Conservation (phyloP, 2,329 filamentous ascomycete species). For the Chaetomium sp. region DNA sequence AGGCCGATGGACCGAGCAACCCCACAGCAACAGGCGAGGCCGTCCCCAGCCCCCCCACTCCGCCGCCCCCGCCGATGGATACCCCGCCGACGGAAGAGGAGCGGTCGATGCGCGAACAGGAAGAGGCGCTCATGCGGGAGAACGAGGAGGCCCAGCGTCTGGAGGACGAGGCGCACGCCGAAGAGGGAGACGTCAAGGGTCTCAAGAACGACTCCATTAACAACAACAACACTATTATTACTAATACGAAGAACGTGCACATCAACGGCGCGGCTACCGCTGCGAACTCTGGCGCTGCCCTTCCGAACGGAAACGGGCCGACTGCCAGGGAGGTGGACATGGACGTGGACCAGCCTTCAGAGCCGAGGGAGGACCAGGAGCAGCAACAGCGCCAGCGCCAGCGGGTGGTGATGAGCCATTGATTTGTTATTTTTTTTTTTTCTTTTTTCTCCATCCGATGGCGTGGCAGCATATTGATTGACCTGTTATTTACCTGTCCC, state of each 20-base stretch:
- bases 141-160: conserved; percentile 50
- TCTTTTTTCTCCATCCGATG: neutral
- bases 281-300: conserved; percentile 21
- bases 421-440: neutral
- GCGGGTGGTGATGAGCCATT: conserved; percentile 24
- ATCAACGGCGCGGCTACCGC: conserved; percentile 27
- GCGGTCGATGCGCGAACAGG: conserved; percentile 42
- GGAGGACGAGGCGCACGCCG: conserved; percentile 38
- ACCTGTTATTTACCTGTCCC: no score
- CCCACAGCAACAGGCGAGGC: neutral
- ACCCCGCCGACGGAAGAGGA: conserved; percentile 36
- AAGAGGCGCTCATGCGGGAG: conserved; percentile 44
- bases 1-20: conserved; percentile 5
- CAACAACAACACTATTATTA: no score
- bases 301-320: no score
- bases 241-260: conserved; percentile 25
- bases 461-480: neutral
- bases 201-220: no score
- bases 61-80: conserved; percentile 34
- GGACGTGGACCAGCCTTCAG: conserved; percentile 11
- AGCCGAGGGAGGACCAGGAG: conserved; percentile 4
- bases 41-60: conserved; percentile 39
- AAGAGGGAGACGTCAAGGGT: neutral
- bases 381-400: conserved; percentile 7
- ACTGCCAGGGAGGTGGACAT: neutral